phyloP scores from a whole-genome alignment of 2,329 filamentous ascomycete species.

The Mariannaea elegans region DNA sequence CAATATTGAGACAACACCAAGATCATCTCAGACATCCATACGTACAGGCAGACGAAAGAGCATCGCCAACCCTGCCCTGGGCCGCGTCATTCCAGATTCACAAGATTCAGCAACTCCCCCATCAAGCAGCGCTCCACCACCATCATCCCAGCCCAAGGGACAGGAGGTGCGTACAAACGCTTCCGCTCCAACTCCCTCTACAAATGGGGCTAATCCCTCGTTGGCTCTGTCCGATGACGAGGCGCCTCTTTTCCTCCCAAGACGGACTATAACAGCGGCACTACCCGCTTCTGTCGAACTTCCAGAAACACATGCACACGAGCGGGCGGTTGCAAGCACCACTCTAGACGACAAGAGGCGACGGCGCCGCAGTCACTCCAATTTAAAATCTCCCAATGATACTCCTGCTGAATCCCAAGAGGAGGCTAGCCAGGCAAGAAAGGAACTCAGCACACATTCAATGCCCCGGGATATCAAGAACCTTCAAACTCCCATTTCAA shows the following conservation, averaged over 20 bases:
- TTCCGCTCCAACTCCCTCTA: neutral
- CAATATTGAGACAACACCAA: neutral
- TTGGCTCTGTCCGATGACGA: conserved; percentile 49
- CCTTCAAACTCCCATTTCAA: conserved; percentile 24
- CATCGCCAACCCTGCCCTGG: neutral
- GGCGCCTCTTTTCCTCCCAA: conserved; percentile 40
- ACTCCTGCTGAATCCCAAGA: neutral
- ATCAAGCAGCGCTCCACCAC: conserved; percentile 32
- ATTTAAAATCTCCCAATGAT: conserved; percentile 6
- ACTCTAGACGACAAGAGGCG: neutral
- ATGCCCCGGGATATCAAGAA: conserved; percentile 26
- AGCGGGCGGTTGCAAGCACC: neutral
- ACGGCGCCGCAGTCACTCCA: conserved; percentile 16
- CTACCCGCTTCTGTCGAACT: neutral
- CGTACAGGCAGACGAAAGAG: neutral
- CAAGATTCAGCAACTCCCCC: conserved; percentile 38
- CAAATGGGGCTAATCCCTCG: conserved; percentile 7
- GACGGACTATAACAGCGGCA: conserved; percentile 11
- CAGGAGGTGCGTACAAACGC: neutral
- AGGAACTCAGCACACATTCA: neutral
- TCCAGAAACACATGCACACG: neutral
- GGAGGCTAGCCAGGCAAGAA: neutral
- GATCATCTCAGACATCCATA: neutral
- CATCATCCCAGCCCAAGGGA: conserved; percentile 12
- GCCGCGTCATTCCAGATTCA: conserved; percentile 40